Base-by-base conservation (phyloP, 257 asterid species). In the Asclepias syriaca region DNA sequence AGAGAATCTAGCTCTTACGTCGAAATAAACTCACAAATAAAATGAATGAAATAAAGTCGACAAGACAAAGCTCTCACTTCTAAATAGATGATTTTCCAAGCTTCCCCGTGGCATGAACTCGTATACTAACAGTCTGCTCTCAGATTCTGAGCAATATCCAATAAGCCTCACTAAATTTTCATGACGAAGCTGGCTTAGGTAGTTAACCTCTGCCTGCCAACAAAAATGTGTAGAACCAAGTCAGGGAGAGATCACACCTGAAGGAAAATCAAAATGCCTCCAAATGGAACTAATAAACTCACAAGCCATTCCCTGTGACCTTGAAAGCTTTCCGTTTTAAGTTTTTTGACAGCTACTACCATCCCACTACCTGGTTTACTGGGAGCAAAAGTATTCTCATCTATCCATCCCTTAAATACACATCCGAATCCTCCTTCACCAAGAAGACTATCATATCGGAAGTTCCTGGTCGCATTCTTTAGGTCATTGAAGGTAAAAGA, bases 231-330 rank as follows among this genome's bases (percentile, higher is more conserved):
- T 11, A 39, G 49, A 70, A 37, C 14, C 56, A 75, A 59, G 73
- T 70, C 59, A 18, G 66, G 56, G 8, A 32, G 5, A n/a, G 43
- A n/a, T 2, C 45, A 21, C 1, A 1, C 18, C 6, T 5, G 19
- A 65, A n/a, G 53, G 43, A n/a, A 45, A 9, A 70, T 49, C 6
- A 19, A 37, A 22, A 53, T 57, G 50, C 21, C 48, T 40, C 12
- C 8, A 5, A 46, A 34, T 48, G 59, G 49, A 24, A 34, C 16
- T 27, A 34, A 77, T 46, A 66, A 56, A 76, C 87, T 15, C 83
- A 90, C 96, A 76, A 87, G 96, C 95, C 96, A 90, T 83, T 90
- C 95, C 51, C 87, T 77, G 84, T 88, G 95, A 24, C 97, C 97
- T 73, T 88, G 95, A 73, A 75, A 84, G 78, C 93, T 81, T 67